A percentile compares a stretch with the other conserved stretches of the same genome.
phyloP scores from a whole-genome alignment of 2,329 filamentous ascomycete species.

The Thelonectria olida region DNA sequence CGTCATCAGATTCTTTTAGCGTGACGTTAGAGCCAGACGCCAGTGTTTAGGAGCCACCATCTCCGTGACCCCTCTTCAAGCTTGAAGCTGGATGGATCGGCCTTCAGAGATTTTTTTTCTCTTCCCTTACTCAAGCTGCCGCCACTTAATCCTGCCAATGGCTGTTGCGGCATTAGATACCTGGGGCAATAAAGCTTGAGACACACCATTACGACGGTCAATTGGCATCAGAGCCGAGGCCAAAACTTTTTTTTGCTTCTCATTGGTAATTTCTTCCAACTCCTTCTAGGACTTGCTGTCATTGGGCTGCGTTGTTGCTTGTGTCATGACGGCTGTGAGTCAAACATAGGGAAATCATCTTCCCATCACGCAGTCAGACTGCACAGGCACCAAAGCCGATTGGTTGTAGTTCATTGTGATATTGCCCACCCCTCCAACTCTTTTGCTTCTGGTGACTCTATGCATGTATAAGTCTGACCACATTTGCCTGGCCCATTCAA shows the following conservation, averaged over 20 bases:
- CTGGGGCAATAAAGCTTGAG: slow-evolving; percentile 3
- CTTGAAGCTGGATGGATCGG: slow-evolving; percentile 11
- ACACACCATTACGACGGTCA: not conserved
- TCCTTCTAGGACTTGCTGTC: not conserved
- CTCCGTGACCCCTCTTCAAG: slow-evolving; percentile 24
- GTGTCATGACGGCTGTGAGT: slow-evolving; percentile 9
- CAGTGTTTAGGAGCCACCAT: slow-evolving; percentile 21
- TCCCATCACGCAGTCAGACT: slow-evolving; percentile 2
- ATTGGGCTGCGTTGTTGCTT: no score
- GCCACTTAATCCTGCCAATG: slow-evolving; percentile 30
- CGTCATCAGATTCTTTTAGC: slow-evolving; percentile 39
- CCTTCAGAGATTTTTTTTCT: slow-evolving; percentile 23
- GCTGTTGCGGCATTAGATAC: slow-evolving; percentile 32
- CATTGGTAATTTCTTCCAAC: slow-evolving; percentile 4
- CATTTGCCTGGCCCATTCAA: not conserved
- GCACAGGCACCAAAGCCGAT: slow-evolving; percentile 7
- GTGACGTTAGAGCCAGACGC: slow-evolving; percentile 35
- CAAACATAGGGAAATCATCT: slow-evolving; percentile 8
- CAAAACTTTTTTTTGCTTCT: not conserved
- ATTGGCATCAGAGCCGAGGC: slow-evolving; percentile 3
- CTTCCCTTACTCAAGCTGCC: slow-evolving; percentile 1
- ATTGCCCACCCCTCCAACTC: slow-evolving; percentile 11
- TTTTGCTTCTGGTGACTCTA: not conserved
- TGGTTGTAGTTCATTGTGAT: slow-evolving; percentile 3
- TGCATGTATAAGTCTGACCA: slow-evolving; percentile 9